Base-by-base conservation (phyloP, 2,329 filamentous ascomycete genomes). In the Nemania sp. region DNA sequence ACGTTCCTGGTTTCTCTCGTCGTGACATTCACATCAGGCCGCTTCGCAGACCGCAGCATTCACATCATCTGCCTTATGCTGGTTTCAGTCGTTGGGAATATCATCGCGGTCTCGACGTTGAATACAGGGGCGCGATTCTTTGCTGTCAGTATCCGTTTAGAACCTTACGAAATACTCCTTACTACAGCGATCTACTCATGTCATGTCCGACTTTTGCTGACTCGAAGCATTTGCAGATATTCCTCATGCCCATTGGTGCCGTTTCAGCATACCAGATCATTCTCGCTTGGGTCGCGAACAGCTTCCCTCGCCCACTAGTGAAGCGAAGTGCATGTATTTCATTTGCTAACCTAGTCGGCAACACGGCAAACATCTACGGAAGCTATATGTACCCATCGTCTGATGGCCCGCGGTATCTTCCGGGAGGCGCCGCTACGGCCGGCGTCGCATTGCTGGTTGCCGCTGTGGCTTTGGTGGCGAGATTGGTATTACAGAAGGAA, bases 301-400 rank as follows among this genome's bases (percentile, higher is more conserved):
- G 88, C 7, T 79, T 91, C 30, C 86, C 87, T 0, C 88, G 87
- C 68, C 86, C 88, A 1, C 69, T 86, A 2, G 86, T 84, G 2
- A 83, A 86, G 42, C 79, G 86, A 2, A 87, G 86, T 4, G 80
- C 81, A 2, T 80, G 80, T 3, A 86, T 90, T 46, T 82, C 86
- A 7, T 77, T 89, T n/a, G 72, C 86, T 42, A 88, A 88, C 64
- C 71, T 87, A 60, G 74, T 90, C 36, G 87, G 86, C 0, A 88
- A 87, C 66, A 80, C 70, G 7, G 75, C 75, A 0, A 76, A 71
- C 43, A 77, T 79, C 33, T 80, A 79, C 44, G 71, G 66, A 33
- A 70, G 71, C 5, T 79, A 79, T 63, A 76, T 80, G 74, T 80
- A 77, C 43, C 73, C 75, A 0, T 59, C 65, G 6, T 70, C 67